phyloP scores from a whole-genome alignment of 2,329 filamentous ascomycete genomes.

The Colletotrichum ledebouriae region DNA sequence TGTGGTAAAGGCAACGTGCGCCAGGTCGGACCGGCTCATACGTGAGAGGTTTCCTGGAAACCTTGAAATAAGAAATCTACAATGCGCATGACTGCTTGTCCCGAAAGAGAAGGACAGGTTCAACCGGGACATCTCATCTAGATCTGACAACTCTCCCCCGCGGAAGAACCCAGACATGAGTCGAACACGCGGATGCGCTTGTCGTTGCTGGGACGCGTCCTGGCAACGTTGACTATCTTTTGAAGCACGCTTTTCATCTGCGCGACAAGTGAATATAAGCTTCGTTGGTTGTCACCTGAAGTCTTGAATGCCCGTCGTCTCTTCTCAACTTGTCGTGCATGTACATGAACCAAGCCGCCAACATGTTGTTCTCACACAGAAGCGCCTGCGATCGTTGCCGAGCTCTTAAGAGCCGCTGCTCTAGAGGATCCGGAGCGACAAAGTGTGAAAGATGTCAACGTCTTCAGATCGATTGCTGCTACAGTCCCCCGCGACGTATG shows the following conservation, averaged over 20 bases:
- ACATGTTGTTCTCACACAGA: constrained; percentile 41
- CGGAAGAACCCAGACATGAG: constrained; percentile 33
- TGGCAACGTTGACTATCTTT: constrained; percentile 25
- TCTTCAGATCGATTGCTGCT: constrained; percentile 39
- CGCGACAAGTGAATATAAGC: constrained; percentile 25
- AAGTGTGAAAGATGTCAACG: constrained; percentile 41
- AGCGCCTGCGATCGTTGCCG: constrained; percentile 42
- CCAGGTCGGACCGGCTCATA: constrained; percentile 32
- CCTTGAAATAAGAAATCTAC: constrained; percentile 31
- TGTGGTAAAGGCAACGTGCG: constrained; percentile 15
- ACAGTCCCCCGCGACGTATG: constrained; percentile 38
- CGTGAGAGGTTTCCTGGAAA: constrained; percentile 36
- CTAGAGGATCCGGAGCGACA: constrained; percentile 27
- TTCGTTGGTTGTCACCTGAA: constrained; percentile 8
- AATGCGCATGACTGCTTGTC: constrained; percentile 34
- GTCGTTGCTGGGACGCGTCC: constrained; percentile 7
- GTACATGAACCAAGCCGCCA: constrained; percentile 2
- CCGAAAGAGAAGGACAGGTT: constrained; percentile 18
- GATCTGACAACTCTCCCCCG: constrained; percentile 36
- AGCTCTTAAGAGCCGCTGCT: constrained; percentile 40
- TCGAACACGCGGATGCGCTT: constrained; percentile 23
- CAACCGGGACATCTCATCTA: constrained; percentile 36
- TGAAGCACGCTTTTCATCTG: neutral
- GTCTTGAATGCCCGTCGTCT: neutral
- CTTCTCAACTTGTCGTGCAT: constrained; percentile 10